These are phyloP conservation scores for Dothistroma septosporum DNA, from an alignment of 2,329 filamentous ascomycete species.

Conservation along the genomic window DNA sequence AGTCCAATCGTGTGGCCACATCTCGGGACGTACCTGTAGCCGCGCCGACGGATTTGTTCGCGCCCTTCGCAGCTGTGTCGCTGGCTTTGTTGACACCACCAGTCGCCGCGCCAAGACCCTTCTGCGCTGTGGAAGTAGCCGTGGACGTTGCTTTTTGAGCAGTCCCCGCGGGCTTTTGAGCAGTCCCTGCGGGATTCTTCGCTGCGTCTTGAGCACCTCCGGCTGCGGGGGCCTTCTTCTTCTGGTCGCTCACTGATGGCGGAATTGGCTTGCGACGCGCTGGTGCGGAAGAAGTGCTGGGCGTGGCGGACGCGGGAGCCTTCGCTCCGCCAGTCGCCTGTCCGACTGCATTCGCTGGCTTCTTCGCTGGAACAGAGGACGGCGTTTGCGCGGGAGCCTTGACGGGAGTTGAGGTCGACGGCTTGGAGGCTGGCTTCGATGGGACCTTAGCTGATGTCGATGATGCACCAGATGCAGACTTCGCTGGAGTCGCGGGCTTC, in stretches of 20 bases:
- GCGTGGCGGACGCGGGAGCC: slow-evolving; percentile 9
- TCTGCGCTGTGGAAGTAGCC: slow-evolving; percentile 28
- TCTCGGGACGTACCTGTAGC: slow-evolving; percentile 31
- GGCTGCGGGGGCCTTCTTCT: slow-evolving; percentile 11
- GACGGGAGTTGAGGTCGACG: slow-evolving; percentile 16
- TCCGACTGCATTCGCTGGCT: slow-evolving; percentile 13
- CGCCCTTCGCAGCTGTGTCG: slow-evolving; percentile 20
- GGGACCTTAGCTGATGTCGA: slow-evolving; percentile 15
- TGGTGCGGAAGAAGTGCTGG: slow-evolving; percentile 4
- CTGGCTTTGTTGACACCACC: slow-evolving; percentile 29
- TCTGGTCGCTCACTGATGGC: slow-evolving; percentile 18
- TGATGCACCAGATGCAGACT: slow-evolving; percentile 14
- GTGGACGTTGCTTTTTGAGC: slow-evolving; percentile 20
- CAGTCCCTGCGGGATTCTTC: slow-evolving; percentile 5
- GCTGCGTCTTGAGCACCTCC: slow-evolving; percentile 8
- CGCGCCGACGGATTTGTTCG: slow-evolving; percentile 25
- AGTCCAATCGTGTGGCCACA: slow-evolving; percentile 21
- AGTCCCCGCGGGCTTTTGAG: slow-evolving; percentile 11
- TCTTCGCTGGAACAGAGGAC: slow-evolving; percentile 20
- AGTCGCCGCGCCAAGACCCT: slow-evolving; percentile 24
- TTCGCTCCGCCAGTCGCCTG: slow-evolving; percentile 19
- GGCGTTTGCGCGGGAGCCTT: slow-evolving; percentile 9
- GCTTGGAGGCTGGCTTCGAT: slow-evolving; percentile 12
- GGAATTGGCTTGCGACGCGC: slow-evolving; percentile 20
- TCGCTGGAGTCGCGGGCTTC: slow-evolving; percentile 18